Evolutionary conservation across 2,329 filamentous ascomycete species (phyloP).

Genomic region (Calycina herbarum): DNA sequence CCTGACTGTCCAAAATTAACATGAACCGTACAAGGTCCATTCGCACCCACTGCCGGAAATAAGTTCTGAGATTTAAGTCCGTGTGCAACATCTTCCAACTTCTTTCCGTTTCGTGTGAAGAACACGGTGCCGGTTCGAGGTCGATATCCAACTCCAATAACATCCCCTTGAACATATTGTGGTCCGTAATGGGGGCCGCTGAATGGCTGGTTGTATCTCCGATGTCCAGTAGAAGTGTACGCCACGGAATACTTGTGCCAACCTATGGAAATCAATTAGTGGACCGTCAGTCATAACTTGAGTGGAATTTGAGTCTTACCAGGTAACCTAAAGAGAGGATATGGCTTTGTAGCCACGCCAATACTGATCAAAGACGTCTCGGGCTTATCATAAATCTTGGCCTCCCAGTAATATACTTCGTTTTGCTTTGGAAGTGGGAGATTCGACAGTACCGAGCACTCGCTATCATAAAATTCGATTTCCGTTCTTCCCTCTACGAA

Average conservation of each 20-base stretch:
- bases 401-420: slow-evolving; percentile 99
- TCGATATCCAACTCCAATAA: slow-evolving; percentile 92
- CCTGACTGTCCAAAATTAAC: slow-evolving; percentile 98
- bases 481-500: slow-evolving; percentile 96
- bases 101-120: slow-evolving; percentile 98
- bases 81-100: slow-evolving; percentile 90
- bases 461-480: slow-evolving; percentile 98
- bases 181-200: slow-evolving; percentile 77
- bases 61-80: slow-evolving; percentile 94
- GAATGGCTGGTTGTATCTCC: slow-evolving; percentile 93
- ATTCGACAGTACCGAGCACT: slow-evolving; percentile 82
- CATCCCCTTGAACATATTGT: slow-evolving; percentile 85
- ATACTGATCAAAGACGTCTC: slow-evolving; percentile 85
- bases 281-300: neutral
- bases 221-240: slow-evolving; percentile 83
- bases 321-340: slow-evolving; percentile 89
- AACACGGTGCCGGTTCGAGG: slow-evolving; percentile 94
- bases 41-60: slow-evolving; percentile 95
- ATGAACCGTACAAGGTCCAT: slow-evolving; percentile 87
- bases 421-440: slow-evolving; percentile 97
- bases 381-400: slow-evolving; percentile 97
- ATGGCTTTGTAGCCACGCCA: slow-evolving; percentile 94
- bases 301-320: slow-evolving; percentile 56
- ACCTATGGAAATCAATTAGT: slow-evolving; percentile 50
- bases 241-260: slow-evolving; percentile 92